Evolutionary conservation across 495 filamentous ascomycete genomes (phyloP), one percentile per base, ranked within the genome.

Genomic region (Astrocystis sublimbata): DNA sequence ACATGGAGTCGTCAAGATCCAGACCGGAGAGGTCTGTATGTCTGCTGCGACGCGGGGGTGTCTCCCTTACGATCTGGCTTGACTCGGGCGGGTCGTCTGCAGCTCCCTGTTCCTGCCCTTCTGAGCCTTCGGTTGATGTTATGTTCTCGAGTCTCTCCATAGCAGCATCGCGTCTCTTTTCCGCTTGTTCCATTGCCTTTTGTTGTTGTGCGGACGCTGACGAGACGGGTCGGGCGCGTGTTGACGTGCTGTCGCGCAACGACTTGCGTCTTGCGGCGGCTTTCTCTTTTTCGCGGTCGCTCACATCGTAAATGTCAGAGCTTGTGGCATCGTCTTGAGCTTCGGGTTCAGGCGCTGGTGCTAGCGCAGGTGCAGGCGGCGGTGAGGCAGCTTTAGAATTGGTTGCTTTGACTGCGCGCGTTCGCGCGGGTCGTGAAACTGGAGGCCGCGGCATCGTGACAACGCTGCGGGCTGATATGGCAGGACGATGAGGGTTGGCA

Each of bases 1-100:
- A 80, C n/a, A 75, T 66, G 5, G 68, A 66, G 51, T 80, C 79
- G 51, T 81, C 79, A 60, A 82, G 52, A 55, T 82, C 79, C 52
- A 82, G 28, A 6, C 79, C 79, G 10, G 78, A 79, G 6, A 71
- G 63, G 28, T 81, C 78, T 6, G 71, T 71, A 24, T 74, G 62
- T 30, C 71, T 67, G 51, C 60, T 62, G 36, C 54, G 67, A 38
- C 54, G 67, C 45, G 52, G 35, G 3, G 67, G 68, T 17, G 75
- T 71, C 13, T 58, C 69, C 19, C 68, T 65, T 6, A 71, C 66
- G 41, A 65, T 65, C 15, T 73, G 71, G 45, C 72, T 72, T 19
- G 69, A 40, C 12, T 74, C 75, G 15, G 71, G 57, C 15, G 68
- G 67, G 10, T 64, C 50, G 13, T 63, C 60, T 12, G 4, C 30